A percentile compares a stretch with the other conserved stretches of the same genome.
Conservation (phyloP, 2,329 filamentous ascomycete genomes). For the Scedosporium dehoogii region DNA sequence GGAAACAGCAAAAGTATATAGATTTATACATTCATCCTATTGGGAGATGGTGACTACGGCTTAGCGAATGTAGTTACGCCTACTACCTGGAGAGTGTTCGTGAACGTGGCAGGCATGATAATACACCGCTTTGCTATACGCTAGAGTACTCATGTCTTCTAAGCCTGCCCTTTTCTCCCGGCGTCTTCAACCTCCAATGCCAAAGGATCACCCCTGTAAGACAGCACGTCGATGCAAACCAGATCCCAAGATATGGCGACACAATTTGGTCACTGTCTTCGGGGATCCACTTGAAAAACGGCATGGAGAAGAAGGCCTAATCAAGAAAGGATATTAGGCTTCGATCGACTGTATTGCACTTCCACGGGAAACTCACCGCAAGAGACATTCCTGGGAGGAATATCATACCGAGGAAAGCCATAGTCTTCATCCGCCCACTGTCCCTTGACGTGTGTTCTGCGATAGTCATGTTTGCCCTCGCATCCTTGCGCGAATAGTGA, state of each 20-base stretch:
- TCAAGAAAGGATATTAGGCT: neutral
- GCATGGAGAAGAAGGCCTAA: neutral
- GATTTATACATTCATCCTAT: too few species aligned
- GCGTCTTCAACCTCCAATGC: too few species aligned
- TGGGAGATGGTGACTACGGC: too few species aligned
- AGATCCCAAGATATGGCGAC: neutral
- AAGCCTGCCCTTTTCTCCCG: too few species aligned
- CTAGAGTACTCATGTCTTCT: too few species aligned
- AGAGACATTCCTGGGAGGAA: constrained; percentile 19
- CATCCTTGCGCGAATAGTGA: constrained; percentile 8
- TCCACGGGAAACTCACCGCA: constrained; percentile 9
- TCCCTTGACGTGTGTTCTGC: constrained; percentile 10
- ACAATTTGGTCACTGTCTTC: neutral
- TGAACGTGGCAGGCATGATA: too few species aligned
- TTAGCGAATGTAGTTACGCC: too few species aligned
- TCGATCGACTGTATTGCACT: neutral
- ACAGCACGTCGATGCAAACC: too few species aligned
- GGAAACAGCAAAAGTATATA: too few species aligned
- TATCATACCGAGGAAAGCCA: constrained; percentile 14
- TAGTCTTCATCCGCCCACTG: constrained; percentile 12
- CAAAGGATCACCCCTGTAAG: too few species aligned
- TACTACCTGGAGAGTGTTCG: too few species aligned
- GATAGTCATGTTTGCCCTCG: constrained; percentile 9
- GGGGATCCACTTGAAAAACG: constrained; percentile 3
- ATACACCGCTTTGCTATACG: too few species aligned